Base-by-base conservation (phyloP, 805 yeast genomes). In the Zygosaccharomyces gambellarensis region DNA sequence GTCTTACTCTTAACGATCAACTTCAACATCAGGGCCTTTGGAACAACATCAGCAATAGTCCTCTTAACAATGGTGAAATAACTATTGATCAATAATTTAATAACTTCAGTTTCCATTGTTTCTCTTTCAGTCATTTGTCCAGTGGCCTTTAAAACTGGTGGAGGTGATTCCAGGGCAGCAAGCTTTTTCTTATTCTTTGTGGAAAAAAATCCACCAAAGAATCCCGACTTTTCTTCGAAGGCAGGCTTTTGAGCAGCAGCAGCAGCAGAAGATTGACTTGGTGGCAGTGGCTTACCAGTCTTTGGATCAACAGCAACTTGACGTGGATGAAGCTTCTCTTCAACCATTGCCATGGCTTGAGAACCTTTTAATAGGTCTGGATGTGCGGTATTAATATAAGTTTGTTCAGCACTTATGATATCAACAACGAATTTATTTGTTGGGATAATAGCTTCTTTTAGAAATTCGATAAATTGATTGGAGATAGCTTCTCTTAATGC, bases 111-210 rank as follows among this genome's bases (percentile, higher is more conserved):
- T 70, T 94, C 99, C 81, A 87, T 85, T 22, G 92, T 82, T 73
- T 94, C 99, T 59, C 97, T 83, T 68, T 94, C 99, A 14, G 95
- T 83, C 87, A 94, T 73, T 48, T 73, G 74, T 44, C 97, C 97
- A 19, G 92, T 82, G 7, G 98, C 98, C 68, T 90, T 85, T 63
- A 92, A 80, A 5, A 90, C 90, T 31, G 95, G 82, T 38, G 99
- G 99, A 44, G 99, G 99, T 2, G 98, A 92, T 70, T 92, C 99
- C 92, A 92, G 87, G 17, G 88, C 83, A 27, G 95, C 97, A 61
- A 90, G 77, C 71, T 94, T 84, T 79, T 90, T 90, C 73, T 90
- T 94, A 69, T 89, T 89, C 71, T 90, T 90, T 4, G 92, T 80
- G 8, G 90, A 81, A 71, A 94, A 94, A 67, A 94, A 92, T 0